These are phyloP conservation scores for Boletus tylopilopsis DNA, from an alignment of 768 basidiomycete genomes.

Conservation along the genomic window DNA sequence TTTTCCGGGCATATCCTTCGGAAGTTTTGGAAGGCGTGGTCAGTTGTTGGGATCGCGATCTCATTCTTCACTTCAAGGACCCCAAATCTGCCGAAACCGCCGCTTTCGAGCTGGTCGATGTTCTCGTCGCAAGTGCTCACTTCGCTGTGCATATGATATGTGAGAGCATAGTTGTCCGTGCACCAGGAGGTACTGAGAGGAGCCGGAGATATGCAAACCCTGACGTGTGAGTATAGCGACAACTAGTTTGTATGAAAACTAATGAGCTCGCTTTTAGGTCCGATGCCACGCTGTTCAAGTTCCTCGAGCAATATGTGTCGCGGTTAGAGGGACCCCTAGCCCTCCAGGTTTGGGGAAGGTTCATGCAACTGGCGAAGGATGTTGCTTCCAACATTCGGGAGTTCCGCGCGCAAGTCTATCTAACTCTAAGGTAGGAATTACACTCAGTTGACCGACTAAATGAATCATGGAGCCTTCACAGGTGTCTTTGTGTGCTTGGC, in stretches of 20 bases:
- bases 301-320: conserved; percentile 81
- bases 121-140: conserved; percentile 80
- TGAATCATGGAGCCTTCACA: conserved; percentile 27
- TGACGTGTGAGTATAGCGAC: conserved; percentile 51
- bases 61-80: conserved; percentile 42
- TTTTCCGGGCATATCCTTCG: conserved; percentile 75
- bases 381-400: conserved; percentile 60
- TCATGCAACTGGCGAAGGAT: conserved; percentile 76
- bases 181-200: conserved; percentile 53
- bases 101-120: conserved; percentile 80
- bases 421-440: conserved; percentile 61
- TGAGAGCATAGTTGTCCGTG: conserved; percentile 69
- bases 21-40: conserved; percentile 85
- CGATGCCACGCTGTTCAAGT: conserved; percentile 72
- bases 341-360: conserved; percentile 86
- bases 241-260: not conserved
- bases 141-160: conserved; percentile 86
- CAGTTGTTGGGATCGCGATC: conserved; percentile 73
- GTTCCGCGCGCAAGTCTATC: conserved; percentile 68
- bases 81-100: conserved; percentile 41
- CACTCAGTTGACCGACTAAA: not conserved
- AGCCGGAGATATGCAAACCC: conserved; percentile 59
- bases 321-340: conserved; percentile 88
- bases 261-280: conserved; percentile 44
- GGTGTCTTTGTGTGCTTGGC: conserved; percentile 73